A percentile compares a stretch with the other conserved stretches of the same genome.
Conservation (phyloP, 169 alveolate genomes). For the Eimeria zaria region DNA sequence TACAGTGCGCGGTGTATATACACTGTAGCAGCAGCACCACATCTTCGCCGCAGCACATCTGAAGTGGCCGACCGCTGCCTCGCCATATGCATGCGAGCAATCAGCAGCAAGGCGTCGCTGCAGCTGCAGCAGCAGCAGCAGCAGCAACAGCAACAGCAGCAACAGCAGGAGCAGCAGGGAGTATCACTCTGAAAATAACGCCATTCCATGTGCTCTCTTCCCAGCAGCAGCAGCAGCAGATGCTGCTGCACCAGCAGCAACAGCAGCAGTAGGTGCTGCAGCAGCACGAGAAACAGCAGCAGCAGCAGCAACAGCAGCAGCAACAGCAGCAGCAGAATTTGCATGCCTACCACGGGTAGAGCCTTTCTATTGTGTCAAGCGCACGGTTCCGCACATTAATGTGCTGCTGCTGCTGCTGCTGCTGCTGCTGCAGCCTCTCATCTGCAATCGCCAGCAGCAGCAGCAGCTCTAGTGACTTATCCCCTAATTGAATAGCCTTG, state of each 20-base stretch:
- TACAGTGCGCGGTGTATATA: conserved; percentile 30
- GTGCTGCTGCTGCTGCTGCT: conserved; percentile 2
- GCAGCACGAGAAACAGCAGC: neutral
- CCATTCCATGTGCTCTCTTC: too few species aligned
- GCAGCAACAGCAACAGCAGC: conserved; percentile 8
- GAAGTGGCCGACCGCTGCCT: neutral
- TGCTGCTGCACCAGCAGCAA: neutral
- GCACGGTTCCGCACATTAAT: neutral
- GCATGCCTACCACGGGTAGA: conserved; percentile 19
- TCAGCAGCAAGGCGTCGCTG: conserved; percentile 20
- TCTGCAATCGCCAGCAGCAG: conserved; percentile 31
- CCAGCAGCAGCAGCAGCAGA: neutral
- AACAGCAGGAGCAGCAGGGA: too few species aligned
- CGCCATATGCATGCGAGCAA: neutral
- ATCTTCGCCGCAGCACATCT: neutral
- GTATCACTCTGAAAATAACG: too few species aligned
- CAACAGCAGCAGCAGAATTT: neutral
- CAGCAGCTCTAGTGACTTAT: conserved; percentile 17
- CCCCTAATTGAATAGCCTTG: neutral
- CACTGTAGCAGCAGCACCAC: conserved; percentile 17
- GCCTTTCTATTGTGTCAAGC: neutral
- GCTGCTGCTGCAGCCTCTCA: conserved; percentile 11
- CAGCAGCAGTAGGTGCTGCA: conserved; percentile 5
- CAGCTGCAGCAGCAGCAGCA: conserved; percentile 13
- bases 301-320: neutral